phyloP scores from a whole-genome alignment of 805 yeast species.

The Ogataea pini region DNA sequence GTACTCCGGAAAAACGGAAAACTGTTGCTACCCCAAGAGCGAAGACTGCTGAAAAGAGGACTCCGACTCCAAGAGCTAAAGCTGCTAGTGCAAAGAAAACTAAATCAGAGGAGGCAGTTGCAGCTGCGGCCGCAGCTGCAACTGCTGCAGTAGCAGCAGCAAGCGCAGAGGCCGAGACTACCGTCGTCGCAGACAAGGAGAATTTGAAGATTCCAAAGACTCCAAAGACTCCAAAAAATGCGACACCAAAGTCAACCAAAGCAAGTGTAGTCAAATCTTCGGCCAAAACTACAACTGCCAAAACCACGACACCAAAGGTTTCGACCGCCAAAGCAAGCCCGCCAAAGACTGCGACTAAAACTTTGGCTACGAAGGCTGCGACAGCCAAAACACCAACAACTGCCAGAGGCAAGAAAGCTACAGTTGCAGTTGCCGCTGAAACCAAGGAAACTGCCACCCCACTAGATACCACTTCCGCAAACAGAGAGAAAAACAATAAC shows the following conservation, averaged over 20 bases:
- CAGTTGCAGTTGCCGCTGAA: background rate
- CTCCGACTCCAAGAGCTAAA: slow-evolving; percentile 3
- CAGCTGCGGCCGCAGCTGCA: background rate
- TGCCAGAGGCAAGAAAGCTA: slow-evolving; percentile 21
- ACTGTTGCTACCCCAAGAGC: slow-evolving; percentile 1
- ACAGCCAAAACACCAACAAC: background rate
- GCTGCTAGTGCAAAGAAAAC: background rate
- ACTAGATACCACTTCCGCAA: background rate
- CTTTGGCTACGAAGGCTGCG: slow-evolving; percentile 2
- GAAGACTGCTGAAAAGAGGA: background rate
- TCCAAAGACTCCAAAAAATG: slow-evolving; percentile 2
- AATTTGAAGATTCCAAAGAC: slow-evolving; percentile 1
- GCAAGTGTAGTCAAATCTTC: background rate
- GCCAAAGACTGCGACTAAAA: slow-evolving; percentile 1
- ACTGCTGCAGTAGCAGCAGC: background rate
- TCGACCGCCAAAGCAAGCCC: background rate
- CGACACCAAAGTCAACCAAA: slow-evolving; percentile 4
- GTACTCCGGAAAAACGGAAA: slow-evolving; percentile 3
- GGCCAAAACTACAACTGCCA: background rate
- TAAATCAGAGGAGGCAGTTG: background rate
- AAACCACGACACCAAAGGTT: background rate
- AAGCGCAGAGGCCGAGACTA: background rate
- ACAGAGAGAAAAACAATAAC: background rate
- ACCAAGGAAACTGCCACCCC: background rate
- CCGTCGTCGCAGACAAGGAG: background rate